Evolutionary conservation across 805 yeast species (phyloP).

Genomic region (Kuraishia borneana): DNA sequence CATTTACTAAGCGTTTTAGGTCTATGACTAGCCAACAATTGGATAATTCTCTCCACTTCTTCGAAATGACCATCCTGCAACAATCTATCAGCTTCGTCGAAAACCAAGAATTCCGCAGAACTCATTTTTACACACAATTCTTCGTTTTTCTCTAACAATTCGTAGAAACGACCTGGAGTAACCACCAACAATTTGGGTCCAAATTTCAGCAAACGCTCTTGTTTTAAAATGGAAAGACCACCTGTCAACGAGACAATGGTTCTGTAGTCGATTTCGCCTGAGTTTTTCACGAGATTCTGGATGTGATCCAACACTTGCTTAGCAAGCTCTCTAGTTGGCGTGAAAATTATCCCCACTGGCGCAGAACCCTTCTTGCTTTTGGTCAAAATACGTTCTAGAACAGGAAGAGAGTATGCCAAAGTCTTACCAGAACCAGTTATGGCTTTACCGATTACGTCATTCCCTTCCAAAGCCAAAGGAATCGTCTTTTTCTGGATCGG

Average conservation of each 20-base stretch:
- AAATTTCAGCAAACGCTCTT: conserved; percentile 63
- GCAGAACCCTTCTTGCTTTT: conserved; percentile 15
- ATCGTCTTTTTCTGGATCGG: conserved; percentile 71
- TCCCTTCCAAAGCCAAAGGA: conserved; percentile 62
- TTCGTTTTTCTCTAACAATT: conserved; percentile 56
- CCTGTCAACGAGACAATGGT: conserved; percentile 81
- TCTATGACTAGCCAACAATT: conserved; percentile 43
- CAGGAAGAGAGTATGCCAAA: conserved; percentile 88
- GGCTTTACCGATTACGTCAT: conserved; percentile 90
- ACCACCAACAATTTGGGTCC: conserved; percentile 82
- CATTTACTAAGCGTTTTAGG: conserved; percentile 31
- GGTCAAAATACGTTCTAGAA: conserved; percentile 52
- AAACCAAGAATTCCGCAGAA: conserved; percentile 41
- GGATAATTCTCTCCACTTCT: conserved; percentile 76
- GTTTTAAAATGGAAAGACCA: conserved; percentile 90
- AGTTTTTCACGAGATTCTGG: conserved; percentile 22
- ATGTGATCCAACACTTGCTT: conserved; percentile 84
- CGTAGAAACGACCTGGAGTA: conserved; percentile 90
- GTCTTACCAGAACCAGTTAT: conserved; percentile 98
- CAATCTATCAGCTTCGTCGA: conserved; percentile 94
- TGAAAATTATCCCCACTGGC: conserved; percentile 73
- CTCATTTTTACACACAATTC: conserved; percentile 30
- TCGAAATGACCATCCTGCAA: conserved; percentile 95
- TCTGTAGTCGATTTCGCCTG: conserved; percentile 36
- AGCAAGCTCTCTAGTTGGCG: conserved; percentile 95